These are phyloP conservation scores for Cenococcum geophilum DNA, from an alignment of 495 filamentous ascomycete genomes.

Conservation along the genomic window DNA sequence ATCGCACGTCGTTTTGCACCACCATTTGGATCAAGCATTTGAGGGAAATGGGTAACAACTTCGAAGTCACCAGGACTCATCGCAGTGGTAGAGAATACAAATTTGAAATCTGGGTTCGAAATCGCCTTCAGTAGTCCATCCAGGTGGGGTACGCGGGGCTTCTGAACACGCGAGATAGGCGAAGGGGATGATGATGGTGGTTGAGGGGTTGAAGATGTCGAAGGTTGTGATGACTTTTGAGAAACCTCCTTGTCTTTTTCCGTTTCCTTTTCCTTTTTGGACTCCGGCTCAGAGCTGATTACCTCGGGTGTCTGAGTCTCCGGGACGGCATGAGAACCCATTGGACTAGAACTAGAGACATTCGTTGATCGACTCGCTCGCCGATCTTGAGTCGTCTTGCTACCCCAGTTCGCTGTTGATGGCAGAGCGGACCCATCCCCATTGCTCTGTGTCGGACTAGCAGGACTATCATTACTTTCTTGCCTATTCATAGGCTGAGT, in stretches of 20 bases:
- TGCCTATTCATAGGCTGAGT: constrained; percentile 69
- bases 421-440: constrained; percentile 81
- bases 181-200: constrained; percentile 26
- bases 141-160: constrained; percentile 26
- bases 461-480: constrained; percentile 66
- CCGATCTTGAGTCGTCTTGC: constrained; percentile 65
- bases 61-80: constrained; percentile 51
- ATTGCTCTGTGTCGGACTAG: constrained; percentile 42
- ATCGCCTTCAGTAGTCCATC: constrained; percentile 48
- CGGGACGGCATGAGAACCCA: constrained; percentile 50
- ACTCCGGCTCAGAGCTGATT: constrained; percentile 16
- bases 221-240: constrained; percentile 10
- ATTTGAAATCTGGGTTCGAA: constrained; percentile 53
- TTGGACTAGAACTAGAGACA: constrained; percentile 74
- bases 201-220: constrained; percentile 21
- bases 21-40: constrained; percentile 72
- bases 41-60: constrained; percentile 59
- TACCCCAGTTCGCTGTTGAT: constrained; percentile 88
- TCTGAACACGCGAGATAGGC: constrained; percentile 11
- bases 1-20: constrained; percentile 68
- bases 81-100: constrained; percentile 50
- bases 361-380: constrained; percentile 72
- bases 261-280: constrained; percentile 7
- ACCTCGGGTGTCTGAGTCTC: constrained; percentile 19
- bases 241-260: background rate